Conservation (phyloP, 1,139 yeast genomes). For the Yamadazyma sp. region DNA sequence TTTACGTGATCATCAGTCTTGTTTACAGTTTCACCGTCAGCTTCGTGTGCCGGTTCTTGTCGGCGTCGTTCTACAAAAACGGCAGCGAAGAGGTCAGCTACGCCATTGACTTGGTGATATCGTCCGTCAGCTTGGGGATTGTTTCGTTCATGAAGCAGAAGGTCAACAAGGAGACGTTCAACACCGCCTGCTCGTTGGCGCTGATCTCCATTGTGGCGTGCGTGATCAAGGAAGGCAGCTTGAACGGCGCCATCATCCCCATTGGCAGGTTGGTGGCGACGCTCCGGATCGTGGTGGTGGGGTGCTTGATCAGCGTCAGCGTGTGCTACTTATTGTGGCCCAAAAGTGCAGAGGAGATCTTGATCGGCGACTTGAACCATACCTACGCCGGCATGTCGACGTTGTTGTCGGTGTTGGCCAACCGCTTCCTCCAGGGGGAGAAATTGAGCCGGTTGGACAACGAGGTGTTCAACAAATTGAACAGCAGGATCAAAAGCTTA, state of each 20-base stretch:
- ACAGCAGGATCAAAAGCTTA: constrained; percentile 40
- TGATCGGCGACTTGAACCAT: constrained; percentile 51
- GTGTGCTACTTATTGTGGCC: constrained; percentile 70
- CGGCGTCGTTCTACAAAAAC: constrained; percentile 45
- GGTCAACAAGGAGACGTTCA: constrained; percentile 67
- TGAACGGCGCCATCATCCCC: constrained; percentile 63
- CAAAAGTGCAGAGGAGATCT: constrained; percentile 49
- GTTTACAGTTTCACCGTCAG: constrained; percentile 58
- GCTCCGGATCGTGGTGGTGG: constrained; percentile 59
- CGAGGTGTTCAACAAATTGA: constrained; percentile 36
- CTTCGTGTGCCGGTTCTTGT: constrained; percentile 51
- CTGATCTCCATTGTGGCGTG: constrained; percentile 71
- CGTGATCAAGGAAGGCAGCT: constrained; percentile 74
- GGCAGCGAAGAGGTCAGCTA: constrained; percentile 57
- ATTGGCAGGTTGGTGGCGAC: constrained; percentile 54
- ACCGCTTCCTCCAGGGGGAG: constrained; percentile 55
- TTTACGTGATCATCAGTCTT: constrained; percentile 59
- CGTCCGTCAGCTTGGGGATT: constrained; percentile 58
- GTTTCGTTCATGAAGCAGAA: constrained; percentile 71
- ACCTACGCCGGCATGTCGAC: constrained; percentile 56
- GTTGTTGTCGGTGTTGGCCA: constrained; percentile 49
- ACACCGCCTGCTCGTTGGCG: constrained; percentile 79
- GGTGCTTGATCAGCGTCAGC: constrained; percentile 58
- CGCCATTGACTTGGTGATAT: constrained; percentile 54
- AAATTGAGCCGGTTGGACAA: constrained; percentile 39